Evolutionary conservation across 192 early-diverging fungal genomes (phyloP).

Genomic region (Backusella psychrophila): DNA sequence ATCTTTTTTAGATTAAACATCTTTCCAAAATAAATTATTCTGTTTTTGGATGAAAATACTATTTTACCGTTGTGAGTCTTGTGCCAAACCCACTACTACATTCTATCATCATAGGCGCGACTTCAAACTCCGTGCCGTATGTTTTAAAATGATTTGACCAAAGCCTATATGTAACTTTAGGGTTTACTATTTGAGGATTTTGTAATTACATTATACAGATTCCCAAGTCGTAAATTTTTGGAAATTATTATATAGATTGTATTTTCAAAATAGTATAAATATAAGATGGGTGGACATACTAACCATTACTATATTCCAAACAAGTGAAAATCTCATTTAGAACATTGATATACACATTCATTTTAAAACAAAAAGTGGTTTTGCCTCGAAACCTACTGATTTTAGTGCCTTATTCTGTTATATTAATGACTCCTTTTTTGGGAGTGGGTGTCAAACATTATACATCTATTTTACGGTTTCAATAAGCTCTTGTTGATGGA

Average conservation of each 20-base stretch:
- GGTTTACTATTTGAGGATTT: conserved; percentile 4
- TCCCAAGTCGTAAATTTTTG: background rate
- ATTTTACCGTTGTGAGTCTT: background rate
- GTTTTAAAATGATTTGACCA: background rate
- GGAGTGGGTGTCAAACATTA: too few relatives aligned
- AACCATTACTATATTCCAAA: background rate
- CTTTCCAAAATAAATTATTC: background rate
- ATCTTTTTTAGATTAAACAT: background rate
- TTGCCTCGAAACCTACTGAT: too few relatives aligned
- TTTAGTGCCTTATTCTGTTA: too few relatives aligned
- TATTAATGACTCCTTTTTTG: too few relatives aligned
- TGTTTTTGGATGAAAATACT: conserved; percentile 4
- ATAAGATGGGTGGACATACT: background rate
- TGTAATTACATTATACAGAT: background rate
- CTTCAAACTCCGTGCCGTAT: background rate
- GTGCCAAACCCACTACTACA: background rate
- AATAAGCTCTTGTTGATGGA: too few relatives aligned
- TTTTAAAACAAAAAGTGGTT: too few relatives aligned
- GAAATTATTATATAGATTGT: background rate
- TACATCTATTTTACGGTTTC: too few relatives aligned
- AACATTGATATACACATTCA: too few relatives aligned
- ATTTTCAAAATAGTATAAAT: background rate
- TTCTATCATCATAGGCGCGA: background rate
- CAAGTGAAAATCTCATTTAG: background rate
- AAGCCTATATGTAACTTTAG: background rate